A percentile compares a stretch with the other conserved stretches of the same genome.
Conservation (phyloP, 106 monocot genomes). For the Agapanthus africanus region DNA sequence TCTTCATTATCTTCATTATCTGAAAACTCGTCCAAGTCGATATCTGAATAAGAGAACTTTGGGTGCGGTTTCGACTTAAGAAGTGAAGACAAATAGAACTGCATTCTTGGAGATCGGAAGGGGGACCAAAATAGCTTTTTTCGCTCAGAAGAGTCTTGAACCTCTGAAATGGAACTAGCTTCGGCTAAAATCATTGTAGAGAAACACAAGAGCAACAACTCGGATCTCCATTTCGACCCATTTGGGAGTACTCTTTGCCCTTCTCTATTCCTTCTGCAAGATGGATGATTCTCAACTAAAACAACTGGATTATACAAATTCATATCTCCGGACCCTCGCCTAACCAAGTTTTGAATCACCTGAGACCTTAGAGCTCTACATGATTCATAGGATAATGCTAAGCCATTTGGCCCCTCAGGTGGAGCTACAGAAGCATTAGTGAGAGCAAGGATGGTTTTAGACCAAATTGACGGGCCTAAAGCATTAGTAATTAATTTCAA, state of each 20-base stretch:
- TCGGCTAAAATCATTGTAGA: constrained; percentile 64
- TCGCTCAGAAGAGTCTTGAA: constrained; percentile 34
- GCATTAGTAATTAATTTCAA: constrained; percentile 26
- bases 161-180: constrained; percentile 28
- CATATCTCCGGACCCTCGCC: background rate
- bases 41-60: constrained; percentile 64
- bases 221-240: constrained; percentile 63
- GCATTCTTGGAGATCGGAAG: no score
- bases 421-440: constrained; percentile 75
- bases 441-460: constrained; percentile 76
- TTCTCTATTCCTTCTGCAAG: constrained; percentile 8
- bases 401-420: constrained; percentile 72
- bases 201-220: constrained; percentile 31
- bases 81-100: no score
- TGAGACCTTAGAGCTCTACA: constrained; percentile 28
- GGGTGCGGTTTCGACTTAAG: no score
- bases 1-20: constrained; percentile 48
- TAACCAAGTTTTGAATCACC: background rate
- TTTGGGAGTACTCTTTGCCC: no score
- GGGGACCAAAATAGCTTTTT: constrained; percentile 38
- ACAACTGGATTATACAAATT: background rate
- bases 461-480: constrained; percentile 79
- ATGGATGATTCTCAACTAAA: constrained; percentile 10
- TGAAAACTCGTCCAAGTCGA: constrained; percentile 42
- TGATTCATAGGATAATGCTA: constrained; percentile 60